Evolutionary conservation across 1,284 basidiomycete genomes (phyloP).

Genomic region (Neotropicomus parvogracilis): DNA sequence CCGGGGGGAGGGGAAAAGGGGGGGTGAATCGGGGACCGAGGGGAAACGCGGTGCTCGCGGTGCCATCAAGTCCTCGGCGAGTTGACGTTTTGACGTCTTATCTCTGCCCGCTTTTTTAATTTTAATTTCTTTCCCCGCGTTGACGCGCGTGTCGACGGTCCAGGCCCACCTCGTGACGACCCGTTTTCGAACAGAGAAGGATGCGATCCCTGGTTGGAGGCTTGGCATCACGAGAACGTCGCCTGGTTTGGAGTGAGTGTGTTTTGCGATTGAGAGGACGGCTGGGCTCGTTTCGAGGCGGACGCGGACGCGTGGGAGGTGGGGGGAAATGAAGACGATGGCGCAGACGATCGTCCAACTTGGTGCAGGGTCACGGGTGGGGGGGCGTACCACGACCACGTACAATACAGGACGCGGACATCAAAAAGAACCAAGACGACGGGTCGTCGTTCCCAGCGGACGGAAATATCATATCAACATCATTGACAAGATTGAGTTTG

Average conservation of each 20-base stretch:
- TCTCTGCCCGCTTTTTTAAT: too few species aligned
- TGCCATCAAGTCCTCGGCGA: background rate
- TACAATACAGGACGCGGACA: too few species aligned
- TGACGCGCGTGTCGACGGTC: background rate
- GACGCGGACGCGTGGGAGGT: background rate
- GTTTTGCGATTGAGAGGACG: constrained; percentile 3
- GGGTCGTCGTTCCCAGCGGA: background rate
- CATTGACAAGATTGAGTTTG: constrained; percentile 5
- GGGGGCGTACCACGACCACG: too few species aligned
- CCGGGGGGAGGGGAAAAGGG: too few species aligned
- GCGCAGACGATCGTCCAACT: too few species aligned
- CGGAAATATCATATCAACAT: too few species aligned
- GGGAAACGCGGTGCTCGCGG: too few species aligned
- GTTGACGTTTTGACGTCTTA: too few species aligned
- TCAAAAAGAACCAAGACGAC: too few species aligned
- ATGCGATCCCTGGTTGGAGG: background rate
- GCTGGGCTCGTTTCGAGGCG: background rate
- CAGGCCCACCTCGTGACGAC: background rate
- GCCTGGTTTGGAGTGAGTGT: background rate
- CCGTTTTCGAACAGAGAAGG: background rate
- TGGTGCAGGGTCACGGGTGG: too few species aligned
- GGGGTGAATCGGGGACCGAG: background rate
- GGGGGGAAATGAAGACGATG: background rate
- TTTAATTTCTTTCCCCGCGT: too few species aligned
- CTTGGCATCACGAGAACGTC: background rate